Evolutionary conservation across 331 rosid genomes (phyloP).

Genomic region (Pyracantha coccinea): DNA sequence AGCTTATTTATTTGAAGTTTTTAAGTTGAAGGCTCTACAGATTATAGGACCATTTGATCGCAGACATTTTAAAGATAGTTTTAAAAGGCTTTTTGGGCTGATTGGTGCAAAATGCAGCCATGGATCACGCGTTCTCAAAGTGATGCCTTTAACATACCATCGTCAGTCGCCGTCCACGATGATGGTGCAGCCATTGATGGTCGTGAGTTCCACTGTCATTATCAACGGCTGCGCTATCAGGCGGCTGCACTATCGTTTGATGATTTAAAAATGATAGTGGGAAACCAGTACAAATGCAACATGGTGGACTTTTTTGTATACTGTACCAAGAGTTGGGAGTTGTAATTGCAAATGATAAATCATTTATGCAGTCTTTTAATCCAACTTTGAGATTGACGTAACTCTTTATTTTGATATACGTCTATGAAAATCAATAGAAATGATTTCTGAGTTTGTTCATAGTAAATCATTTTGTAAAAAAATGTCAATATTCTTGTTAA

Average conservation of each 20-base stretch:
- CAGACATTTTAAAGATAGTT: background rate
- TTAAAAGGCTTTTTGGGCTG: background rate
- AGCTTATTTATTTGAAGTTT: background rate
- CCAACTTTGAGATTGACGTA: rapidly evolving
- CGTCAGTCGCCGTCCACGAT: background rate
- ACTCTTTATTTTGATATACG: rapidly evolving
- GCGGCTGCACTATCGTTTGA: background rate
- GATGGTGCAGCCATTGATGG: background rate
- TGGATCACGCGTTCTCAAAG: background rate
- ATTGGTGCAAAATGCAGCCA: background rate
- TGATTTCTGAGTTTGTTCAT: rapidly evolving
- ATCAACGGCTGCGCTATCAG: background rate
- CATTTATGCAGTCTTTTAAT: no score
- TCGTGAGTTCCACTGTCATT: background rate
- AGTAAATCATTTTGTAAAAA: no score
- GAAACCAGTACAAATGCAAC: background rate
- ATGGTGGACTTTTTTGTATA: background rate
- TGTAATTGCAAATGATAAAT: no score
- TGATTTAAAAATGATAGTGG: background rate
- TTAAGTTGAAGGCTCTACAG: background rate
- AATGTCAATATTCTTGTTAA: no score
- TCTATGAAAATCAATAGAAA: rapidly evolving
- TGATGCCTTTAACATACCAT: background rate
- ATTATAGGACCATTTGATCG: background rate
- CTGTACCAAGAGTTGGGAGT: no score